Evolutionary conservation across 2,329 filamentous ascomycete genomes (phyloP), one percentile per base, ranked within the genome.

Genomic region (Biscogniauxia sp.): DNA sequence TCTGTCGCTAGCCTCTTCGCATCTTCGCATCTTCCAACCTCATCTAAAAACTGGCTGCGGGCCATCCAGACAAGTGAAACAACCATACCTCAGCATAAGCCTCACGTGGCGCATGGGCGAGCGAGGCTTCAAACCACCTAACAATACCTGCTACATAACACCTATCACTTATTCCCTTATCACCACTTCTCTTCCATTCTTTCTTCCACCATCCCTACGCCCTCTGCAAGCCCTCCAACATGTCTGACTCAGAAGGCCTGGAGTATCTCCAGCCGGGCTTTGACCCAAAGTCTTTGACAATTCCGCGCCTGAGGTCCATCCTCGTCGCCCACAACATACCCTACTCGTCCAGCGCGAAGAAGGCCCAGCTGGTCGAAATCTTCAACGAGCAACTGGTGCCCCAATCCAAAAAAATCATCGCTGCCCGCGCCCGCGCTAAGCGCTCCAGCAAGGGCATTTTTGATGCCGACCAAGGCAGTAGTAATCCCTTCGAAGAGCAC

Each of bases 321-420:
- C 86, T 99, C 60, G 91, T 98, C 70, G 90, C 88, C 66, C 92
- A 99, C 78, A 90, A 93, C 73, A 81, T 98, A 70, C 79, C 87
- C 45, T 98, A 97, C 73, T 89, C 93, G 5, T 88, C 92, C 0
- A 93, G 88, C 4, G 93, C 95, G 13, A 99, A 98, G 79, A 99
- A 99, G 79, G 80, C 87, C 0, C 89, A 96, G 72, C 86, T 99
- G 20, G 83, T 99, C 62, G 87, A 90, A 7, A 86, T 98, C 53
- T 93, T 99, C 76, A 88, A 89, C 72, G 82, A 90, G 32, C 81
- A 95, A 64, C 84, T 99, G 26, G 78, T 91, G 4, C 90, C 94
- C 0, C 89, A 94, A 69, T 89, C 92, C 1, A 85, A 85, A 66
- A 91, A 89, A 75, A 84, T 98, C 23, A 82, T 96, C 32, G 84